phyloP scores from a whole-genome alignment of 192 early-diverging fungal species.

The Dissophora globulifera region DNA sequence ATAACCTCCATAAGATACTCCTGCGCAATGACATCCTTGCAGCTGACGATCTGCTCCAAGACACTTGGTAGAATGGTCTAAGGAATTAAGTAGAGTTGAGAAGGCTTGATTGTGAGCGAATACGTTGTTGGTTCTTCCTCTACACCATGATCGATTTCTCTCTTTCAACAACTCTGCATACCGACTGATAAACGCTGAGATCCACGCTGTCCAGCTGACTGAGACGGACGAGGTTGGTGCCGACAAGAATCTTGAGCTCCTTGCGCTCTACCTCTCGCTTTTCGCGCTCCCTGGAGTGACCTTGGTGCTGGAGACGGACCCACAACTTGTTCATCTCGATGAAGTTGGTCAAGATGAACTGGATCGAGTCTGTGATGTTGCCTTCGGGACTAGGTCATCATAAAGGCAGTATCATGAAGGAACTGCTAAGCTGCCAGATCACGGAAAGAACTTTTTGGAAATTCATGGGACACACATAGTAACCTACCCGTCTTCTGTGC shows the following conservation, averaged over 20 bases:
- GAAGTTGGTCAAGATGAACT: constrained; percentile 97
- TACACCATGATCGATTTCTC: too few relatives aligned
- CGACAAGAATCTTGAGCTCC: constrained; percentile 96
- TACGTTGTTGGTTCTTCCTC: neutral
- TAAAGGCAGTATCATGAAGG: too few relatives aligned
- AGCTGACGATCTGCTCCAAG: constrained; percentile 96
- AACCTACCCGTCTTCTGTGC: constrained; percentile 64
- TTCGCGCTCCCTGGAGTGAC: constrained; percentile 92
- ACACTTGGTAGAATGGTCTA: constrained; percentile 89
- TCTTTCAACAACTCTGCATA: too few relatives aligned
- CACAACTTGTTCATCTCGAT: constrained; percentile 99
- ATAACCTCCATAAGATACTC: constrained; percentile 99
- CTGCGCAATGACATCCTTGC: constrained; percentile 97
- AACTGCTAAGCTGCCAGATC: too few relatives aligned
- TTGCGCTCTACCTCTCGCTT: constrained; percentile 95
- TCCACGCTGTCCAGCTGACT: constrained; percentile 92
- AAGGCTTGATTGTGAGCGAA: too few relatives aligned
- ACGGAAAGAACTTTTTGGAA: too few relatives aligned
- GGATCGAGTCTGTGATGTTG: constrained; percentile 90
- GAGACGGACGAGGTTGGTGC: constrained; percentile 93
- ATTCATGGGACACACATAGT: neutral
- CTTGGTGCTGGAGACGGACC: constrained; percentile 98
- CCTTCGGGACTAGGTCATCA: constrained; percentile 72
- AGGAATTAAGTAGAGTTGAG: too few relatives aligned
- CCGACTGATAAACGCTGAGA: constrained; percentile 82